Evolutionary conservation across 2,329 filamentous ascomycete genomes (phyloP).

Genomic region (Fusarium sp.): DNA sequence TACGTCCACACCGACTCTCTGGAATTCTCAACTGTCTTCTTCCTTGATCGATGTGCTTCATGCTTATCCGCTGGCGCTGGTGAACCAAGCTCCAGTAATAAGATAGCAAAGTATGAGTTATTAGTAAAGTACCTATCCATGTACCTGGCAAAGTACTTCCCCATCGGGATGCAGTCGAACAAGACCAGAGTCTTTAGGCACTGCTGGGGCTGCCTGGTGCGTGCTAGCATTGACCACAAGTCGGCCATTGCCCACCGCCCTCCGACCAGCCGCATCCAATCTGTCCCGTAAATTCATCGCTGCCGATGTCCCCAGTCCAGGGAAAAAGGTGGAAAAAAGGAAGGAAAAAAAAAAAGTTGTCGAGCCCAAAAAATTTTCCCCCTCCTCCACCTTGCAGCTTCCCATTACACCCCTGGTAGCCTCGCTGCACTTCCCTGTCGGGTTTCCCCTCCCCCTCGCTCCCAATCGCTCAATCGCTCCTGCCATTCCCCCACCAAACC

Average conservation of each 20-base stretch:
- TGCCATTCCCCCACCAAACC: conserved; percentile 44
- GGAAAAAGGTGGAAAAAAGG: background rate
- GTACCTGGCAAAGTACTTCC: conserved; percentile 18
- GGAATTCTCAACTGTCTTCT: background rate
- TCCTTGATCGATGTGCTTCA: conserved; percentile 21
- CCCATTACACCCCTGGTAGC: conserved; percentile 24
- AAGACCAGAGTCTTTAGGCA: conserved; percentile 36
- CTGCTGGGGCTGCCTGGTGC: conserved; percentile 30
- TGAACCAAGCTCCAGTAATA: conserved; percentile 21
- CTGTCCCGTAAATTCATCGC: conserved; percentile 28
- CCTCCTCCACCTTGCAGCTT: conserved; percentile 28
- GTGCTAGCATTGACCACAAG: conserved; percentile 43
- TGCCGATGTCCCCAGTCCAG: conserved; percentile 20
- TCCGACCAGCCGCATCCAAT: conserved; percentile 33
- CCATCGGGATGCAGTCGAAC: conserved; percentile 16
- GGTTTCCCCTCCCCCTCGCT: conserved; percentile 39
- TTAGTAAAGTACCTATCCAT: conserved; percentile 22
- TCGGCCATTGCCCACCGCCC: conserved; percentile 34
- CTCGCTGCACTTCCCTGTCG: conserved; percentile 31
- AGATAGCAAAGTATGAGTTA: conserved; percentile 27
- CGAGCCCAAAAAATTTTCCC: conserved; percentile 36
- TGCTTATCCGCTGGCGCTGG: conserved; percentile 32
- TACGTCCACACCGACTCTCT: conserved; percentile 16
- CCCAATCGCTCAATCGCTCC: conserved; percentile 42
- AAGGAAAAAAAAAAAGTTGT: conserved; percentile 33